Base-by-base conservation (phyloP, 768 basidiomycete species). In the Leucocoprinus leucothites region DNA sequence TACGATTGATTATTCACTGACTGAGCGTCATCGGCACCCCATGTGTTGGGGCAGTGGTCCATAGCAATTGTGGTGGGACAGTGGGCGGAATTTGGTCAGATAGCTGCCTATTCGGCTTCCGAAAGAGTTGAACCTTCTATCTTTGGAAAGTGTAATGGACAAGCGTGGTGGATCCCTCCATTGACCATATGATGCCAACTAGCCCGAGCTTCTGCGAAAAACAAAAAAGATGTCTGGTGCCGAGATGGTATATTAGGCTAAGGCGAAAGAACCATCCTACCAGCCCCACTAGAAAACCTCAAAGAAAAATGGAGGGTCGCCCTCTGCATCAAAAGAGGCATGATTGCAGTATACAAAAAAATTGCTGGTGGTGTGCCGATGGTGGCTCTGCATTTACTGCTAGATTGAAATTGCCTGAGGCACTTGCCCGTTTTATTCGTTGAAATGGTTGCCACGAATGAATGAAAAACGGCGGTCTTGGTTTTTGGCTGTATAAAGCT, bases 71-170 rank as follows among this genome's bases (percentile, higher is more conserved):
- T n/a, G n/a, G n/a, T n/a, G n/a, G n/a, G n/a, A n/a, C n/a, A n/a
- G n/a, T n/a, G n/a, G 40, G 28, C 40, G 50, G 19, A 19, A n/a
- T 51, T 25, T 31, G 18, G 41, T 21, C 18, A 51, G 26, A 42
- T 11, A 34, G 16, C n/a, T 53, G n/a, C 43, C 18, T 36, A 44
- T 44, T 53, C 51, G 42, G 51, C 11, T 53, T 45, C 51, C 11
- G 25, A 40, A 41, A 19, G 26, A 26, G 7, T 28, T 19, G n/a
- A 22, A 24, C 13, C 31, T 41, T 25, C 24, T 41, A 25, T 51
- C 21, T 26, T 25, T 2, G 36, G 40, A 41, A 51, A 42, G 40
- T 31, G 11, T 18, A 25, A 41, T 18, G 22, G 31, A 11, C 6
- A 11, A 11, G 5, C 31, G 31, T 31, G 31, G 31, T 31, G 31